Evolutionary conservation across 2,329 filamentous ascomycete species (phyloP), one percentile per base, ranked within the genome.

Genomic region (Raffaelea arxii): DNA sequence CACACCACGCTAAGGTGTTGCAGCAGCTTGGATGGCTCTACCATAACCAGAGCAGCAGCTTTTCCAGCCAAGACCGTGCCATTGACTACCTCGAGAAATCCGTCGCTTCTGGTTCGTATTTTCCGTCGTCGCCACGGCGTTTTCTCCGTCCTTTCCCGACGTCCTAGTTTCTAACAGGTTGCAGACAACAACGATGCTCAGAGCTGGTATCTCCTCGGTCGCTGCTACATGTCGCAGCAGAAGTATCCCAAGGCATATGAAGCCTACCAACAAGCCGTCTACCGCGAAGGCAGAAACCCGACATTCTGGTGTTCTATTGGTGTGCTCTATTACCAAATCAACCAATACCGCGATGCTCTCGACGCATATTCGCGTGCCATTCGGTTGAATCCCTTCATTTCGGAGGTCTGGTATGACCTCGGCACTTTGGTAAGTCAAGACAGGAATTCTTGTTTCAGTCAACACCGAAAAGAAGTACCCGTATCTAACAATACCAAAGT

Each of bases 221-320:
- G 92, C 56, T 97, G 92, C 71, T 98, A 97, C 73, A 97, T 98
- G 92, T 94, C 91, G 54, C 91, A 96, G 67, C 88, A 95, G 64
- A 97, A 97, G 65, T 97, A 97, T 58, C 91, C 91, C 59, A 97
- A 97, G 65, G 92, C 92, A 0, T 97, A 97, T 58, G 92, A 98
- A 62, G 91, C 92, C 6, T 97, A 97, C 65, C 92, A 98, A 63
- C 92, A 98, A 70, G 92, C 92, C 3, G 92, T 98, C 35, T 98
- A 98, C 62, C 88, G 92, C 48, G 92, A 98, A 62, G 92, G 92
- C 27, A 84, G 92, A 56, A 97, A 97, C 63, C 92, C 92, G 18
- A 97, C 92, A 2, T 98, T 97, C 71, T 98, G 92, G 92, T 97
- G 92, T 71, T 97, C 91, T 10, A 98, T 98, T 61, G 92, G 92